Conservation (phyloP, 768 basidiomycete genomes). For the Hygrophoropsis aurantiaca region DNA sequence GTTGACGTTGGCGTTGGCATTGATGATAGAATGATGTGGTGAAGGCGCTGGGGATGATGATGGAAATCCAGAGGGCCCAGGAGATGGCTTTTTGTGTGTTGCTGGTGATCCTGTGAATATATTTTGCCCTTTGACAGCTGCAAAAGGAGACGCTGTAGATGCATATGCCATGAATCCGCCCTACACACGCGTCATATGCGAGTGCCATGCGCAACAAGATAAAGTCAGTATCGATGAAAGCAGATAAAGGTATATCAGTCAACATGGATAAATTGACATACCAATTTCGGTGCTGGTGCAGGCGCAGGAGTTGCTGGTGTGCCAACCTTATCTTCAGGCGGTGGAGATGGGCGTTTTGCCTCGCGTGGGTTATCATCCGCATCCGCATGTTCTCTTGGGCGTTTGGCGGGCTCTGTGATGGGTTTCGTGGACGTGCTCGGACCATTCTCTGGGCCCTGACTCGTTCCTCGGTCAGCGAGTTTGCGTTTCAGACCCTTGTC, state of each 20-base stretch:
- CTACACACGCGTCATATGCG: slow-evolving; percentile 36
- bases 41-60: slow-evolving; percentile 14
- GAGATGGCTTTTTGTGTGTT: slow-evolving; percentile 21
- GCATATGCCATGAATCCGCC: slow-evolving; percentile 82
- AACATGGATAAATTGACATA: slow-evolving; percentile 33
- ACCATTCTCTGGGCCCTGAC: slow-evolving; percentile 48
- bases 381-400: slow-evolving; percentile 62
- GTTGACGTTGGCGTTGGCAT: too few species aligned
- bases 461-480: slow-evolving; percentile 64
- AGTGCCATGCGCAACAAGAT: too few species aligned
- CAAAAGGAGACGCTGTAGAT: slow-evolving; percentile 71
- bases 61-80: slow-evolving; percentile 22
- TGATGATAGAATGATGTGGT: slow-evolving; percentile 18
- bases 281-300: slow-evolving; percentile 45
- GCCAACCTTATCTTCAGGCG: slow-evolving; percentile 50
- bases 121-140: slow-evolving; percentile 69
- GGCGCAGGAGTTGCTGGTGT: slow-evolving; percentile 12
- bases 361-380: slow-evolving; percentile 63
- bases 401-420: slow-evolving; percentile 46
- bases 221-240: slow-evolving; percentile 10
- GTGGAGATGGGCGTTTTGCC: slow-evolving; percentile 62
- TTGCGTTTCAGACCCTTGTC: slow-evolving; percentile 75
- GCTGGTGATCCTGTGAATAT: slow-evolving; percentile 32
- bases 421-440: slow-evolving; percentile 18
- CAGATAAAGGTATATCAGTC: slow-evolving; percentile 12